Evolutionary conservation across 176 grass and related monocot genomes (phyloP).

Genomic region (Chrysopogon serrulatus): DNA sequence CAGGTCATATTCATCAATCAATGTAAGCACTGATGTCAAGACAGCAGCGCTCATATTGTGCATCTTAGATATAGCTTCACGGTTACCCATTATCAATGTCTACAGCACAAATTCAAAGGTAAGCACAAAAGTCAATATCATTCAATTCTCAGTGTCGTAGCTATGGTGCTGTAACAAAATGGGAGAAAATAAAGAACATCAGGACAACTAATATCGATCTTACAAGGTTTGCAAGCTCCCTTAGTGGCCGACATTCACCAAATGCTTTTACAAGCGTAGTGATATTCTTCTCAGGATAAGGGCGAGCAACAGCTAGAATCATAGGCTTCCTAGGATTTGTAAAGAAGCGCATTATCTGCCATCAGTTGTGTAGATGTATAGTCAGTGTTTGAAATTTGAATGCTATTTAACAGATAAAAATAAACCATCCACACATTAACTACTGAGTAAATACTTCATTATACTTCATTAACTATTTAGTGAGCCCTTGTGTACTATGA

Average conservation of each 20-base stretch:
- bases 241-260: neutral
- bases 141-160: neutral
- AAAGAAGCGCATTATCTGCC: neutral
- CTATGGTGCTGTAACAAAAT: neutral
- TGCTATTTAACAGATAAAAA: neutral
- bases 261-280: neutral
- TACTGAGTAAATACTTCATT: neutral
- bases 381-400: neutral
- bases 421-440: neutral
- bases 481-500: neutral
- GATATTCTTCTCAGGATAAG: neutral
- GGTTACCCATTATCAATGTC: slow-evolving; percentile 86
- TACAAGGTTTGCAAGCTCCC: slow-evolving; percentile 79
- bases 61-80: slow-evolving; percentile 82
- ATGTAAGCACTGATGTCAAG: slow-evolving; percentile 65
- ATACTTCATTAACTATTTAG: neutral
- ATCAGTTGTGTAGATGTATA: neutral
- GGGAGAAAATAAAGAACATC: neutral
- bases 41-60: slow-evolving; percentile 70
- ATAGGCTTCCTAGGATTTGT: neutral
- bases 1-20: slow-evolving; percentile 77
- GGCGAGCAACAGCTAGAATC: neutral
- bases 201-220: too few relatives aligned
- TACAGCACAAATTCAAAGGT: slow-evolving; percentile 25
- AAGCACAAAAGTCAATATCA: neutral